Base-by-base conservation (phyloP, 441 rosid species). In the Populus hybrid region DNA sequence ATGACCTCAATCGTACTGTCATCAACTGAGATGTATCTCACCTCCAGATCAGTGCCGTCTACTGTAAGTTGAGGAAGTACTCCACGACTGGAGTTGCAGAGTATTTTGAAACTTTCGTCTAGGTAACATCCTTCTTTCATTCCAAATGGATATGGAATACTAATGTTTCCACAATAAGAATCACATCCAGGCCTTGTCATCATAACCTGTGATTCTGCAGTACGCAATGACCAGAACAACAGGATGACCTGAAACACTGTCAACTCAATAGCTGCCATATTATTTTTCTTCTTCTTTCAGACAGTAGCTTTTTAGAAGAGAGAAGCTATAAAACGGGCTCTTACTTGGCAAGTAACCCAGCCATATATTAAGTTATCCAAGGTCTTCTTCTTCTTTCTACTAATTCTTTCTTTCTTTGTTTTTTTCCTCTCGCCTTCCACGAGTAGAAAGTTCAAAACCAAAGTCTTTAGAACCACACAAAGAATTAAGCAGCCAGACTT, bases 11-110 rank as follows among this genome's bases (percentile, higher is more conserved):
- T 57, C 21, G 0, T 57, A 2, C 63, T 57, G 63, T 0, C 0
- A 6, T 0, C 0, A 18, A 18, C 63, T 0, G 21, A 57, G 2
- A 57, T 57, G 9, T 0, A 0, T 0, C 0, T 0, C 4, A 57
- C 63, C 2, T 0, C 10, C 63, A 57, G 63, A 6, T 57, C 4
- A 20, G 4, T 57, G 63, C 63, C 63, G 63, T 57, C 2, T 7
- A 57, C 23, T 0, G 23, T 57, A 7, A 57, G 63, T 57, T 0
- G 20, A 20, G 63, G 63, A 57, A n/a, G n/a, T n/a, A 0, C 10
- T 57, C 9, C 10, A 57, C 63, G 6, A 0, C 9, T 57, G 0
- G 4, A 18, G 63, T 20, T 7, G 63, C 63, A 57, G 63, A 1
- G 23, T 57, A 57, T 18, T 57, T 57, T 57, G 77, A 64, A 74